Conservation (phyloP, 2,329 filamentous ascomycete species). For the Epichloe typhina region DNA sequence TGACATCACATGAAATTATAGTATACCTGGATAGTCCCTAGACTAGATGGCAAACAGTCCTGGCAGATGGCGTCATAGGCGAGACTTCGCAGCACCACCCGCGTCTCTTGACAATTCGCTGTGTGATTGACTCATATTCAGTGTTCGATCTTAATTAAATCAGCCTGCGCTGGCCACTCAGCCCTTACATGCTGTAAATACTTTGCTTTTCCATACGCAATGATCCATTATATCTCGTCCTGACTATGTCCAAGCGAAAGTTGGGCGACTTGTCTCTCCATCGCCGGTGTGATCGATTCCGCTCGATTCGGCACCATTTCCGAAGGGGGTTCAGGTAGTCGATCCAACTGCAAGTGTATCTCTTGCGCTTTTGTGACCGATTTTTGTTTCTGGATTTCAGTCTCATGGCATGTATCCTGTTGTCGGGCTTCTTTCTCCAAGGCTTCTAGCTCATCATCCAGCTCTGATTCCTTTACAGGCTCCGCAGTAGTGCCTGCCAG, state of each 20-base stretch:
- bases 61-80: not conserved
- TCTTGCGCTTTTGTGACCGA: conserved; percentile 33
- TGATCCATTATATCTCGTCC: not conserved
- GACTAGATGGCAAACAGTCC: not conserved
- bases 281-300: conserved; percentile 19
- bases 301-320: conserved; percentile 21
- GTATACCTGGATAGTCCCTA: not conserved
- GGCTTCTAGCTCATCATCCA: conserved; percentile 76
- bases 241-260: conserved; percentile 9
- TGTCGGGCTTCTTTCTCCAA: conserved; percentile 50
- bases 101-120: not conserved
- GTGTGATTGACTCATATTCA: not conserved
- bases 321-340: conserved; percentile 28
- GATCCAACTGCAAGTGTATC: conserved; percentile 39
- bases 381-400: conserved; percentile 31
- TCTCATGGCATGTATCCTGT: conserved; percentile 30
- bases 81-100: not conserved
- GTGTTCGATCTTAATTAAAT: not conserved
- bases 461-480: conserved; percentile 62
- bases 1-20: not conserved
- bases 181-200: too few relatives aligned
- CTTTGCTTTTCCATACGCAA: too few relatives aligned
- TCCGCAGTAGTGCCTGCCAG: conserved; percentile 48
- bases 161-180: not conserved
- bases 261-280: conserved; percentile 24